A percentile compares a stretch with the other conserved stretches of the same genome.
Conservation (phyloP, 176 grass and related monocot genomes). For the Ensete glaucum region DNA sequence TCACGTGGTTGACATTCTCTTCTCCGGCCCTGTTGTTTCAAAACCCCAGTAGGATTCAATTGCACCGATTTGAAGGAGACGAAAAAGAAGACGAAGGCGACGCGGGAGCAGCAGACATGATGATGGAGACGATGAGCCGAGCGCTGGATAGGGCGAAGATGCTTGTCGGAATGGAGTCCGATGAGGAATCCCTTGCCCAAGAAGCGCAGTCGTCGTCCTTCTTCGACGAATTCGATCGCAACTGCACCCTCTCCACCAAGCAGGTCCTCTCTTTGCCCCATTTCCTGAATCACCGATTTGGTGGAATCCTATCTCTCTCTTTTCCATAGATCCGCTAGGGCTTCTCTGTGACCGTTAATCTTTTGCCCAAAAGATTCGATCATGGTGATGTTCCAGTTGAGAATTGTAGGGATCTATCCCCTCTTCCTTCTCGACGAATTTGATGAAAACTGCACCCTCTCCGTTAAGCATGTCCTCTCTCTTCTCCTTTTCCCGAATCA, state of each 20-base stretch:
- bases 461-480: no score
- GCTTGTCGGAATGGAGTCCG: slow-evolving; percentile 87
- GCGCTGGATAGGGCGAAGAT: slow-evolving; percentile 96
- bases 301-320: not conserved
- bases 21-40: not conserved
- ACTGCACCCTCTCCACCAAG: slow-evolving; percentile 72
- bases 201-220: slow-evolving; percentile 64
- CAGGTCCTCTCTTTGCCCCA: slow-evolving; percentile 32
- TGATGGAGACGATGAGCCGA: slow-evolving; percentile 71
- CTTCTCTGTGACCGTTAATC: not conserved
- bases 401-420: slow-evolving; percentile 3
- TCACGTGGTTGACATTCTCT: not conserved
- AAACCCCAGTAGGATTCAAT: not conserved
- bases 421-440: not conserved
- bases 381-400: not conserved
- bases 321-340: not conserved
- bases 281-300: not conserved
- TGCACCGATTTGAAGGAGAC: not conserved
- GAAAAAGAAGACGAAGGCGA: not conserved
- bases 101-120: not conserved
- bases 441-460: no score
- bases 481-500: no score
- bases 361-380: not conserved
- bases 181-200: slow-evolving; percentile 56
- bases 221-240: slow-evolving; percentile 78